A percentile compares a stretch with the other conserved stretches of the same genome.
These are phyloP conservation scores for Miscanthus sacchariflorus DNA, from an alignment of 202 grass and related monocot species.

Conservation along the genomic window DNA sequence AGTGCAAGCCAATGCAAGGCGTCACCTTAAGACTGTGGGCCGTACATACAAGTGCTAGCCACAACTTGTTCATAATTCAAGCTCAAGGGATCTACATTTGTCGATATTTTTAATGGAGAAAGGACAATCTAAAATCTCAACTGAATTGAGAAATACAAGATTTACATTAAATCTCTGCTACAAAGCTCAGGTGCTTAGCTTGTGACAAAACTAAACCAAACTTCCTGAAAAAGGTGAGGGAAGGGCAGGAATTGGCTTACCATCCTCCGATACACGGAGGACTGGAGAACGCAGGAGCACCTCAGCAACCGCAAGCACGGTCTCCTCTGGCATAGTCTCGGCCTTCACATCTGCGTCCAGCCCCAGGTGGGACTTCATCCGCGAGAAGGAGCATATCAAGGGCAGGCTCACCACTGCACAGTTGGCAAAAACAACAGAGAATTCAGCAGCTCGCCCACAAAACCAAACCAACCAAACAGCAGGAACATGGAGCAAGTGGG, in stretches of 20 bases:
- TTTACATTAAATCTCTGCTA: neutral
- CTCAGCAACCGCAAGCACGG: slow-evolving; percentile 58
- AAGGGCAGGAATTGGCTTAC: slow-evolving; percentile 17
- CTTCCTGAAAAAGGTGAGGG: neutral
- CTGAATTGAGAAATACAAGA: neutral
- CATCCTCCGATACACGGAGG: slow-evolving; percentile 75
- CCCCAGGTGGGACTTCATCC: slow-evolving; percentile 70
- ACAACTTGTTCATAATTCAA: neutral
- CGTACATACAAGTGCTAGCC: neutral
- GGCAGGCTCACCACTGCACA: slow-evolving; percentile 74
- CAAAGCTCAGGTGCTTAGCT: neutral
- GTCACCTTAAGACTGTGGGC: neutral
- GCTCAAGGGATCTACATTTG: neutral
- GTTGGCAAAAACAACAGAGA: neutral
- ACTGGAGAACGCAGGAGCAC: slow-evolving; percentile 52
- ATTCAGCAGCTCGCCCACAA: slow-evolving; percentile 2
- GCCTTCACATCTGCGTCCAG: slow-evolving; percentile 55
- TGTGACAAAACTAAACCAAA: neutral
- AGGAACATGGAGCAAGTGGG: neutral
- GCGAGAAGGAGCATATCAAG: slow-evolving; percentile 76
- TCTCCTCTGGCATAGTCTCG: slow-evolving; percentile 57
- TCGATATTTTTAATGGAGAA: neutral
- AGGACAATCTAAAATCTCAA: neutral
- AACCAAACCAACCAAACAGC: neutral
- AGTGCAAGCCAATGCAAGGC: neutral